Base-by-base conservation (phyloP, 2,329 filamentous ascomycete species). In the Hymenoscyphus scutula region DNA sequence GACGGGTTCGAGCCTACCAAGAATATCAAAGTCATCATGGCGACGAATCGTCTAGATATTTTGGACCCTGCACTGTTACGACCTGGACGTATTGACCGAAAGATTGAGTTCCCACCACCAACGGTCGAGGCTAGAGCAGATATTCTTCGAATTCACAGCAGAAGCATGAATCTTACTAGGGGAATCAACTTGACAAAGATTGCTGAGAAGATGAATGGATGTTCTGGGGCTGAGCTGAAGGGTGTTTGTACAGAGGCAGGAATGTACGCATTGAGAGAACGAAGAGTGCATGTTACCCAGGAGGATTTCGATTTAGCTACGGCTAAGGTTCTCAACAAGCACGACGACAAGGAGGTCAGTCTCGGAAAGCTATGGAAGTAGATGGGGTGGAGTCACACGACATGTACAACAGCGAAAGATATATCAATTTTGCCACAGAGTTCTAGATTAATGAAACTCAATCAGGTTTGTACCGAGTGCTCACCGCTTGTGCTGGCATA, bases 21-120 rank as follows among this genome's bases (percentile, higher is more conserved):
- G 83, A 98, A 98, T 80, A 99, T 99, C 87, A 99, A 99, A 79
- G 92, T 99, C 77, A 96, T 99, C 80, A 99, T 99, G 94, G 95
- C 95, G 60, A 99, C 95, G 56, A 99, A 99, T 79, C 91, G 95
- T 76, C 85, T 99, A 67, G 95, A 99, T 73, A 98, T 99, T 68
- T 86, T 99, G 55, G 95, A 99, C 76, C 95, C 95, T 1, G 95
- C 95, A 1, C 84, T 99, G 53, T 83, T 99, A 69, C 89, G 95
- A 71, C 95, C 95, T n/a, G 95, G 95, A 59, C 91, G 95, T 73
- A 98, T 99, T 77, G 95, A 99, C 82, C 86, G 95, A 73, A 98
- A 98, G 83, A 98, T 98, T 75, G 95, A 99, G 78, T 99, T 99
- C 79, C 95, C 95, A 11, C 95, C 95, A 62, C 95, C 95, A 73